Percentiles rank a stretch among this genome's conserved stretches.
Evolutionary conservation across 2,329 filamentous ascomycete genomes (phyloP).

Genomic region (Ophiostoma tasmaniense): DNA sequence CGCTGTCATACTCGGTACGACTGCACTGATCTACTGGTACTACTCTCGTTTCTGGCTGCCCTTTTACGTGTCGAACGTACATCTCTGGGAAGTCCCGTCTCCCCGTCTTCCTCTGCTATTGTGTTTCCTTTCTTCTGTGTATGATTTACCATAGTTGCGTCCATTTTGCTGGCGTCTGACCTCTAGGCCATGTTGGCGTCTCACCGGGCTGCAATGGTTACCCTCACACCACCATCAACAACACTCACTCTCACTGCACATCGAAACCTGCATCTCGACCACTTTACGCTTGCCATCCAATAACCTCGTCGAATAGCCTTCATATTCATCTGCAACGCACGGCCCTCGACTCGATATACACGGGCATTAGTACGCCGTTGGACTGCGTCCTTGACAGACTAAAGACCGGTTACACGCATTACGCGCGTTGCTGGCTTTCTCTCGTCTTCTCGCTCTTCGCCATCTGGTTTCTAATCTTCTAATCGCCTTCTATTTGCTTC

Average conservation of each 20-base stretch:
- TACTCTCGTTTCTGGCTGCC: conserved; percentile 2
- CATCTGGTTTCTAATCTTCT: no score
- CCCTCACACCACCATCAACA: not conserved
- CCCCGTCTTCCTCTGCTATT: not conserved
- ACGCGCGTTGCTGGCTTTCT: conserved; percentile 14
- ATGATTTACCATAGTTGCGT: not conserved
- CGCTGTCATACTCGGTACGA: not conserved
- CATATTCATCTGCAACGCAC: not conserved
- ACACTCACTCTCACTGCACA: not conserved
- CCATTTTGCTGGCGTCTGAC: not conserved
- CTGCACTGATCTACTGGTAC: not conserved
- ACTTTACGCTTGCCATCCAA: not conserved
- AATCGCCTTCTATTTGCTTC: no score
- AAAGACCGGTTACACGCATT: conserved; percentile 15
- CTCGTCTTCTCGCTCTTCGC: not conserved
- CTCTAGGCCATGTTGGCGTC: not conserved
- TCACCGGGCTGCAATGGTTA: not conserved
- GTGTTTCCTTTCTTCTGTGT: not conserved
- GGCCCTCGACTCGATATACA: conserved; percentile 14
- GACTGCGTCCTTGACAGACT: conserved; percentile 14
- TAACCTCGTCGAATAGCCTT: not conserved
- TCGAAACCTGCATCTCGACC: not conserved
- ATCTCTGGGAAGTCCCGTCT: not conserved
- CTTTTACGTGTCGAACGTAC: not conserved
- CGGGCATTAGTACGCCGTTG: conserved; percentile 12